Evolutionary conservation across 2,329 filamentous ascomycete genomes (phyloP), one percentile per base, ranked within the genome.

Genomic region (Trichoderma koningii): DNA sequence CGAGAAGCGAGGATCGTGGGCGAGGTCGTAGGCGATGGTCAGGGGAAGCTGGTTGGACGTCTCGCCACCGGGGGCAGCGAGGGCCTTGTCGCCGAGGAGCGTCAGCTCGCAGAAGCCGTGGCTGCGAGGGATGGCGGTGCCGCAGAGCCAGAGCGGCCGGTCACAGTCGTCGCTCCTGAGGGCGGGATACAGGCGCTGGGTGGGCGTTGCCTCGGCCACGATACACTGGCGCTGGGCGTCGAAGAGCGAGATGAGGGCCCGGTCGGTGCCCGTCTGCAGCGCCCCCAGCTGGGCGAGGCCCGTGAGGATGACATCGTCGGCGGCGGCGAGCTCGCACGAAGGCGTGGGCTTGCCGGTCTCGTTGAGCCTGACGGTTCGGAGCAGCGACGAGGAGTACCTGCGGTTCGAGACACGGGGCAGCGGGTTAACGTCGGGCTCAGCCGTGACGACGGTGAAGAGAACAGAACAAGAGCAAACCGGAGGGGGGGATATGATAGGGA

Each of bases 191-290:
- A 84, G 69, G 0, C 76, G 77, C 3, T 79, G 73, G 1, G 73
- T 74, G 1, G 75, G 75, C 1, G 82, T 82, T 6, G 82, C 81
- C 67, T 85, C 83, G 61, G 82, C 82, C 17, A 85, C 72, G 21
- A 85, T 73, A 66, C 83, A 78, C 66, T 86, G 82, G 52, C 77
- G 70, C 5, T 75, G 74, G 5, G 72, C 72, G 67, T 84, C 83
- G 66, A 86, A 84, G 19, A 86, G 73, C 1, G 83, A 85, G 55
- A 86, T 76, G 23, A 84, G 69, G 17, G 77, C 74, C 34, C 82
- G 77, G 21, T 75, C 71, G 5, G 75, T 76, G n/a, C 77, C 74
- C 4, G 84, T 73, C 15, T 79, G 77, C 60, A 79, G 72, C 5
- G 78, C 75, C 1, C 76, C 82, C 5, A 85, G 76, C 69, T 85